Conservation (phyloP, 129 eudicot species). For the Oenanthe sinensis region DNA sequence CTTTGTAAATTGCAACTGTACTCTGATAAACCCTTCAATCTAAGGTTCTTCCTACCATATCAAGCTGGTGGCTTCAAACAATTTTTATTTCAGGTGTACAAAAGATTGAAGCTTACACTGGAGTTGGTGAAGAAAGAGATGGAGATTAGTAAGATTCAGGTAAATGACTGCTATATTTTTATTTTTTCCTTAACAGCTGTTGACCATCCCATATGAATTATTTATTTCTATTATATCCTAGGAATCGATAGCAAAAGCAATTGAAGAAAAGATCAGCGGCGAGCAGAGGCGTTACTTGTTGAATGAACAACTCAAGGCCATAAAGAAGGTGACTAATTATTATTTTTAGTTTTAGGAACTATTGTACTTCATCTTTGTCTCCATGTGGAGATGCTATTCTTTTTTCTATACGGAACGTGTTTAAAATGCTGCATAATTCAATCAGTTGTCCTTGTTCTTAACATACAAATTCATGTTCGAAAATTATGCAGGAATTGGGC, state of each 20-base stretch:
- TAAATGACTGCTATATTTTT: slow-evolving; percentile 12
- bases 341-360: background rate
- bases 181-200: background rate
- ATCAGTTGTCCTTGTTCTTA: slow-evolving; percentile 4
- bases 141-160: slow-evolving; percentile 98
- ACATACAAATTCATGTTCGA: slow-evolving; percentile 7
- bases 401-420: slow-evolving; percentile 8
- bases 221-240: slow-evolving; percentile 15
- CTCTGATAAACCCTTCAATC: background rate
- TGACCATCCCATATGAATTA: background rate
- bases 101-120: slow-evolving; percentile 70
- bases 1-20: background rate
- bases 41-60: background rate
- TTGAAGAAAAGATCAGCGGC: slow-evolving; percentile 95
- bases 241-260: slow-evolving; percentile 98
- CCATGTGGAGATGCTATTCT: background rate
- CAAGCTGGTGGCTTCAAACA: slow-evolving; percentile 4
- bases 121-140: slow-evolving; percentile 93
- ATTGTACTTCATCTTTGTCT: background rate
- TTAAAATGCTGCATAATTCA: background rate
- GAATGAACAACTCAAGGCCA: slow-evolving; percentile 96
- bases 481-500: slow-evolving; percentile 72
- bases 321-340: slow-evolving; percentile 58
- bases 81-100: slow-evolving; percentile 49
- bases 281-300: slow-evolving; percentile 97